Evolutionary conservation across 306 rosid species (phyloP).

Genomic region (Cyclanthera cordifolia): DNA sequence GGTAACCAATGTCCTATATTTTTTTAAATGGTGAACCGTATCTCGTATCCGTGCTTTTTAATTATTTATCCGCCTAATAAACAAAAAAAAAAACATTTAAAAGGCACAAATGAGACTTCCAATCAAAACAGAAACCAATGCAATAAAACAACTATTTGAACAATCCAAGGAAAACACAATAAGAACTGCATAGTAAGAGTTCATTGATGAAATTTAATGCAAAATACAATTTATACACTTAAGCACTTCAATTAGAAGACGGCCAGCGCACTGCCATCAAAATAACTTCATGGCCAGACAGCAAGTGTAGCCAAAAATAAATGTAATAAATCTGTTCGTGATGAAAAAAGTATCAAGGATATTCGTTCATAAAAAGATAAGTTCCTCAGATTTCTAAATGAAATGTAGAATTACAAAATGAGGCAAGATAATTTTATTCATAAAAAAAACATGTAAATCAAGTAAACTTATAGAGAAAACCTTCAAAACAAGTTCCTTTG

Average conservation of each 20-base stretch:
- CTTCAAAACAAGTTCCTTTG: constrained; percentile 96
- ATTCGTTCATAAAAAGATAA: not conserved
- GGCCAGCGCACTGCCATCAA: not conserved
- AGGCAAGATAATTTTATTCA: not conserved
- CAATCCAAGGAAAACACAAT: not conserved
- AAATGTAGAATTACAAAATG: too few species aligned
- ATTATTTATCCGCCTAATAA: not conserved
- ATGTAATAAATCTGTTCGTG: not conserved
- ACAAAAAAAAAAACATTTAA: not conserved
- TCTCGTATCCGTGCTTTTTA: too few species aligned
- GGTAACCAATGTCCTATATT: too few species aligned
- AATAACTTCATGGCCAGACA: not conserved
- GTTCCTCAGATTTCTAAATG: not conserved
- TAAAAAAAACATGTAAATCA: not conserved
- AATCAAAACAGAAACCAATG: not conserved
- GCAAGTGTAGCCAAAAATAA: not conserved
- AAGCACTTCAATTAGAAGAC: not conserved
- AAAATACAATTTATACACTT: not conserved
- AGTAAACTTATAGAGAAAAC: constrained; percentile 23
- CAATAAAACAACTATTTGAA: not conserved
- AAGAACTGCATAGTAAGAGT: not conserved
- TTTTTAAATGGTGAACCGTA: too few species aligned
- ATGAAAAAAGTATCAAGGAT: not conserved
- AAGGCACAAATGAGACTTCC: not conserved
- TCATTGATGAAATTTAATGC: not conserved